Percentiles rank a stretch among this genome's conserved stretches.
Evolutionary conservation across 768 basidiomycete species (phyloP).

Genomic region (Epithele typhae): DNA sequence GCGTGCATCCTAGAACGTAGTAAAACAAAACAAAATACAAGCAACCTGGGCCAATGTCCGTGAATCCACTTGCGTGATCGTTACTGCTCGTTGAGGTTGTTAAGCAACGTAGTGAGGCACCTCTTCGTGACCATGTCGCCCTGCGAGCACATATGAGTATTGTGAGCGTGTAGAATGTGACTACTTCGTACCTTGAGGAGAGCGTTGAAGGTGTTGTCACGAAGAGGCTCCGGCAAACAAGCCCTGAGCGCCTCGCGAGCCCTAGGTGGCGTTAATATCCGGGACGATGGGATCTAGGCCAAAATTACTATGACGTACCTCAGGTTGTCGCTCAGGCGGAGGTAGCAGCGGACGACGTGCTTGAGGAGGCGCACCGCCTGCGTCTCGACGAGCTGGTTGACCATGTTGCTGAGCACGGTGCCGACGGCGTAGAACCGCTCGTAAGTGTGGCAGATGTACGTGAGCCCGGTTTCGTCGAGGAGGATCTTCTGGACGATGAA

Average conservation of each 20-base stretch:
- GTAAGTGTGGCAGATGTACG: conserved; percentile 99
- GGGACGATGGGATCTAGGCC: no score
- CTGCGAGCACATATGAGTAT: conserved; percentile 31
- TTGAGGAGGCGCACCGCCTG: conserved; percentile 95
- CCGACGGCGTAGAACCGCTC: conserved; percentile 99
- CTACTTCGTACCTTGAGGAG: conserved; percentile 78
- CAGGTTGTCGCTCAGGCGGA: conserved; percentile 92
- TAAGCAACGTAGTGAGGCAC: conserved; percentile 84
- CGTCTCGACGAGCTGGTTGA: conserved; percentile 94
- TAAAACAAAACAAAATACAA: conserved; percentile 18
- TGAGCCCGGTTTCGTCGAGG: conserved; percentile 94
- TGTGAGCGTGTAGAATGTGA: not conserved
- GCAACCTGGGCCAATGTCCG: conserved; percentile 13
- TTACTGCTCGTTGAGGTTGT: conserved; percentile 68
- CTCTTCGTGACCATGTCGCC: conserved; percentile 98
- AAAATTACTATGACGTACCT: conserved; percentile 42
- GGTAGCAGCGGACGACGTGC: conserved; percentile 96
- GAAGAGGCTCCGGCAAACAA: conserved; percentile 91
- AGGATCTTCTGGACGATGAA: conserved; percentile 99
- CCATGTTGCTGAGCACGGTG: conserved; percentile 98
- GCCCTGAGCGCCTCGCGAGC: conserved; percentile 94
- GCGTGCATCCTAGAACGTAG: no score
- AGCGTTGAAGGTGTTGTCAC: conserved; percentile 88
- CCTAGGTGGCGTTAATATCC: conserved; percentile 41
- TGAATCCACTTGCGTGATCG: conserved; percentile 2